Evolutionary conservation across 2,329 filamentous ascomycete genomes (phyloP).

Genomic region (Neonectria faginata): DNA sequence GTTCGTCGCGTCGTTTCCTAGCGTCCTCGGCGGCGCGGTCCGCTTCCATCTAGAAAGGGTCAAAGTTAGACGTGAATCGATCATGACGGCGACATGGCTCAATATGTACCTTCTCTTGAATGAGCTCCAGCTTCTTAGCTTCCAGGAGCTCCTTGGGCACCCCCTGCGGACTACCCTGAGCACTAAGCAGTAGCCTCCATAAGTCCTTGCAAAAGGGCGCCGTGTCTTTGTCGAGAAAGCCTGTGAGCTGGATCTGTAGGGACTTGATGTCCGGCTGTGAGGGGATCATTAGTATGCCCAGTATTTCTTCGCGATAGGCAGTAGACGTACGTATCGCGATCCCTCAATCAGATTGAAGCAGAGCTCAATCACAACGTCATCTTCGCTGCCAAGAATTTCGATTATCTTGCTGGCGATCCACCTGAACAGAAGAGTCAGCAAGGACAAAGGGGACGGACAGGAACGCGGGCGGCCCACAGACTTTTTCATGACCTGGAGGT

Average conservation of each 20-base stretch:
- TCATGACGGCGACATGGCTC: not conserved
- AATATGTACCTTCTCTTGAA: constrained; percentile 85
- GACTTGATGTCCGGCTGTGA: constrained; percentile 92
- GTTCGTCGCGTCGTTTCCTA: constrained; percentile 76
- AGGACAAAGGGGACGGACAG: not conserved
- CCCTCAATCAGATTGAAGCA: constrained; percentile 78
- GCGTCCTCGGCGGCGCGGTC: constrained; percentile 84
- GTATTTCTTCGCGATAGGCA: constrained; percentile 7
- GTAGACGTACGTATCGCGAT: constrained; percentile 74
- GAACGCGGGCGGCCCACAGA: constrained; percentile 56
- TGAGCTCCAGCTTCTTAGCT: constrained; percentile 94
- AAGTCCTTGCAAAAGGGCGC: constrained; percentile 90
- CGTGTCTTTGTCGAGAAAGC: constrained; percentile 94
- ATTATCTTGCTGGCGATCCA: constrained; percentile 94
- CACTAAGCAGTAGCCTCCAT: constrained; percentile 92
- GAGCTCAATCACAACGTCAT: constrained; percentile 95
- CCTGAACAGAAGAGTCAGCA: constrained; percentile 60
- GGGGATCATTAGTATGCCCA: constrained; percentile 43
- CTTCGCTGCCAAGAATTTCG: constrained; percentile 89
- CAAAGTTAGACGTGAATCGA: not conserved
- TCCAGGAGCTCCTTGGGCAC: constrained; percentile 95
- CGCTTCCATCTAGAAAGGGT: constrained; percentile 75
- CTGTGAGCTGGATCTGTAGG: constrained; percentile 92
- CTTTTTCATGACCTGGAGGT: constrained; percentile 98
- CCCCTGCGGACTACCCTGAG: constrained; percentile 87